Conservation (phyloP, 495 filamentous ascomycete genomes). For the Podospora appendiculata region DNA sequence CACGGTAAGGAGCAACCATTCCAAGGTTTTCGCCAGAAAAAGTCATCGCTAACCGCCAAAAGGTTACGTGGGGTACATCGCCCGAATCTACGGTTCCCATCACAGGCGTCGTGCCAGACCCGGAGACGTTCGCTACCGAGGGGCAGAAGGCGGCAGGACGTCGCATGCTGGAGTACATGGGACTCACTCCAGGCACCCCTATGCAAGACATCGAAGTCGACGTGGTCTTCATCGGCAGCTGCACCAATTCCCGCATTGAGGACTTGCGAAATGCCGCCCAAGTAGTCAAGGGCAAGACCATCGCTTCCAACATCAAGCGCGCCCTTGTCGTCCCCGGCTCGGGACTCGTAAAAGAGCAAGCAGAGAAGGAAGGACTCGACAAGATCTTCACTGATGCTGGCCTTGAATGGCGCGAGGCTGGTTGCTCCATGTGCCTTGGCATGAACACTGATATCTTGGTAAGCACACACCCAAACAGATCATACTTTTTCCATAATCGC, state of each 20-base stretch:
- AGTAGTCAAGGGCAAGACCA: constrained; percentile 76
- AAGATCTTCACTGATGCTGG: constrained; percentile 87
- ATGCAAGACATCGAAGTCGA: constrained; percentile 89
- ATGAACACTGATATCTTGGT: constrained; percentile 98
- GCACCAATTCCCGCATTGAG: constrained; percentile 95
- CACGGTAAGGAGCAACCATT: constrained; percentile 35
- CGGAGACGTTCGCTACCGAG: constrained; percentile 74
- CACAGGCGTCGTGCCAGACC: constrained; percentile 80
- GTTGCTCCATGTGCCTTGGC: constrained; percentile 96
- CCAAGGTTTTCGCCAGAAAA: too few species aligned
- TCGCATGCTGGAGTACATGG: constrained; percentile 93
- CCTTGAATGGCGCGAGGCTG: constrained; percentile 97
- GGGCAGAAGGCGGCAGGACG: constrained; percentile 68
- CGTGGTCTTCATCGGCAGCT: constrained; percentile 97
- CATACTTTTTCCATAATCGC: too few species aligned
- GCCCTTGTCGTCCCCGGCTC: constrained; percentile 97
- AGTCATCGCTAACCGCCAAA: too few species aligned
- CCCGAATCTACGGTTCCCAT: constrained; percentile 95
- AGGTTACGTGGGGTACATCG: constrained; percentile 88
- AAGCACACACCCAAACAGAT: too few species aligned
- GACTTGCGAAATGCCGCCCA: constrained; percentile 84
- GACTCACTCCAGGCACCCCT: constrained; percentile 69
- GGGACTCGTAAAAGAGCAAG: constrained; percentile 87
- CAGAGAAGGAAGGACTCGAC: constrained; percentile 86
- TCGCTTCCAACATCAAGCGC: constrained; percentile 80